Evolutionary conservation across 1,284 basidiomycete genomes (phyloP).

Genomic region (Coniophora puteana): DNA sequence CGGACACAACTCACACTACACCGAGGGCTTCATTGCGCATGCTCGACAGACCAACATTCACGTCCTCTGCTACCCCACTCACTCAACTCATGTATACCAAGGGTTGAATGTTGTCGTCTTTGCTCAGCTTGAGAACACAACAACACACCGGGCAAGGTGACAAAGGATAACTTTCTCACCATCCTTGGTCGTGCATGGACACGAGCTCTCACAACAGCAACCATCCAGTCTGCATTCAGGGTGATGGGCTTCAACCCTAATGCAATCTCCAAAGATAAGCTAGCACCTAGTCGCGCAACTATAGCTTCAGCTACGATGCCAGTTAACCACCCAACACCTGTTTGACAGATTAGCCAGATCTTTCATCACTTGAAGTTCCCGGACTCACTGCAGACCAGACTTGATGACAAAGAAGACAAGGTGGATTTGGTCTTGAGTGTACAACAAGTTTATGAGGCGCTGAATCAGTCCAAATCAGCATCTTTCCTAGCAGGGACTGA

Average conservation of each 20-base stretch:
- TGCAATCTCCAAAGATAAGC: constrained; percentile 9
- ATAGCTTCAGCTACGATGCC: constrained; percentile 20
- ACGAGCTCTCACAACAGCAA: constrained; percentile 11
- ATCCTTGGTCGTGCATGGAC: constrained; percentile 12
- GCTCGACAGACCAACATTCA: constrained; percentile 29
- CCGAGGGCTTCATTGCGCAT: constrained; percentile 32
- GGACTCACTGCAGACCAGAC: no score
- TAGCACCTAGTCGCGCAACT: constrained; percentile 12
- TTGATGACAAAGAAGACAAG: no score
- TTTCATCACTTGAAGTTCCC: constrained; percentile 2
- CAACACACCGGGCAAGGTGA: constrained; percentile 9
- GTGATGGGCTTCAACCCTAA: constrained; percentile 16
- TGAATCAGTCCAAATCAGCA: no score
- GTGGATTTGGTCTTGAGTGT: no score
- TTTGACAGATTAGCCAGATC: constrained; percentile 14
- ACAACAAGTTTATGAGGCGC: no score
- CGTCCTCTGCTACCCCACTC: constrained; percentile 38
- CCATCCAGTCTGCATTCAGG: constrained; percentile 14
- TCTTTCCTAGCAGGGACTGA: no score
- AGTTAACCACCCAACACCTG: constrained; percentile 18
- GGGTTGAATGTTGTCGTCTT: constrained; percentile 34
- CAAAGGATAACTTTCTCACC: constrained; percentile 14
- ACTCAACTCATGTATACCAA: constrained; percentile 41
- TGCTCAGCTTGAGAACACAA: constrained; percentile 20
- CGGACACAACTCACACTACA: constrained; percentile 42